These are phyloP conservation scores for Phaeosphaeria sp. DNA, from an alignment of 2,329 filamentous ascomycete species.

Conservation along the genomic window DNA sequence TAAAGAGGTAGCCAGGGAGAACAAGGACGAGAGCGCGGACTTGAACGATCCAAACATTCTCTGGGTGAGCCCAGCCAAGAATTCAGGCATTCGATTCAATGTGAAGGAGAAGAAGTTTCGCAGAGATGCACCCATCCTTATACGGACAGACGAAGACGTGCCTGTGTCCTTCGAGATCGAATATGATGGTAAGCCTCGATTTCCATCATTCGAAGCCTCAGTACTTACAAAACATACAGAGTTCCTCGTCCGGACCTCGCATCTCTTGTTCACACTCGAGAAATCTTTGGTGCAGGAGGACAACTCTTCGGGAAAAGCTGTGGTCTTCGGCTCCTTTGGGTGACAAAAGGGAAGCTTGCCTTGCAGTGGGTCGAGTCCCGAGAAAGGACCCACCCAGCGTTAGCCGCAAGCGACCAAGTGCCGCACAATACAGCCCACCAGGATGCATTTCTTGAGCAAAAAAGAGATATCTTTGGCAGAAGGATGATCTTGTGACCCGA, in stretches of 20 bases:
- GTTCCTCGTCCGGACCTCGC: conserved; percentile 40
- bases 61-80: conserved; percentile 70
- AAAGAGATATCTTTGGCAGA: too few relatives aligned
- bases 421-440: neutral
- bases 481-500: too few relatives aligned
- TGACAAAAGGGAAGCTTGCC: conserved; percentile 11
- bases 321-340: conserved; percentile 66
- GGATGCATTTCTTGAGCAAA: conserved; percentile 5
- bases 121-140: conserved; percentile 60
- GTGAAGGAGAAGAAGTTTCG: conserved; percentile 62
- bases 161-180: conserved; percentile 73
- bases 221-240: conserved; percentile 19
- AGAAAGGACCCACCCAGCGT: neutral
- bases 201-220: neutral
- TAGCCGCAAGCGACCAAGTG: conserved; percentile 6
- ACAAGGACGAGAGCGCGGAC: conserved; percentile 10
- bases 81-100: conserved; percentile 72
- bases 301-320: conserved; percentile 68
- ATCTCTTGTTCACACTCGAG: conserved; percentile 62
- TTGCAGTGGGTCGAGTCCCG: neutral
- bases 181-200: conserved; percentile 67
- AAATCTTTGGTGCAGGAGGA: conserved; percentile 67
- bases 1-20: conserved; percentile 18
- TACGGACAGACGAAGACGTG: conserved; percentile 67
- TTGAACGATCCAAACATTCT: conserved; percentile 56